These are phyloP conservation scores for Isabelozyma rhagii DNA, from an alignment of 805 yeast genomes.

Conservation along the genomic window DNA sequence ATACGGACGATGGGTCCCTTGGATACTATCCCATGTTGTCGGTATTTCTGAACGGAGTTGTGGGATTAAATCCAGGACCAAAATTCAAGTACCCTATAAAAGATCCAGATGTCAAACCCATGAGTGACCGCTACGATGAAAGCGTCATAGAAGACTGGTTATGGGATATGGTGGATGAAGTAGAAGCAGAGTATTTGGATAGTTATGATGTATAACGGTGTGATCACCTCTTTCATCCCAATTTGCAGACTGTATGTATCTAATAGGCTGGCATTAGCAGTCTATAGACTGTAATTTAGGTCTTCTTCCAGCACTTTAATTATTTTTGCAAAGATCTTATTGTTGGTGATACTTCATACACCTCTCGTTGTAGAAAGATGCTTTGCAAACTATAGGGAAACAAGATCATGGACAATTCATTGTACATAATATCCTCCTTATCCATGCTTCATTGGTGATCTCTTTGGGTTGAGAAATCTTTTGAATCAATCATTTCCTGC, in stretches of 20 bases:
- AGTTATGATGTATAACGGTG: conserved; percentile 28
- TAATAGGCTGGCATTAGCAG: too few species aligned
- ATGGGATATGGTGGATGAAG: conserved; percentile 83
- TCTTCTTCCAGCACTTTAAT: too few species aligned
- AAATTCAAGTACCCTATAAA: conserved; percentile 48
- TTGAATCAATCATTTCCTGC: too few species aligned
- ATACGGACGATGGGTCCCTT: conserved; percentile 74
- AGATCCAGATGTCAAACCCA: conserved; percentile 41
- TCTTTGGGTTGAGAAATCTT: too few species aligned
- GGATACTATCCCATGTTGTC: conserved; percentile 94
- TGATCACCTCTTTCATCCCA: conserved; percentile 6
- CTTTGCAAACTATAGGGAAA: too few species aligned
- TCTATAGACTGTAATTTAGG: too few species aligned
- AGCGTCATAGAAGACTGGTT: conserved; percentile 75
- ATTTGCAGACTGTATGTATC: neutral
- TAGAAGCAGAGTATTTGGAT: conserved; percentile 60
- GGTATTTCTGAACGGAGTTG: conserved; percentile 75
- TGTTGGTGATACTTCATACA: too few species aligned
- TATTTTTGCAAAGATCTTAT: conserved; percentile 23
- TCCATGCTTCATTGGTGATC: too few species aligned
- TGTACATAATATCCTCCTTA: too few species aligned
- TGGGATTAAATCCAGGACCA: conserved; percentile 67
- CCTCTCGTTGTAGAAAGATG: too few species aligned
- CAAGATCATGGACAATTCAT: too few species aligned
- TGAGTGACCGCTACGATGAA: conserved; percentile 62